Evolutionary conservation across 306 rosid genomes (phyloP).

Genomic region (barrel medic (Medicago truncatula)): DNA sequence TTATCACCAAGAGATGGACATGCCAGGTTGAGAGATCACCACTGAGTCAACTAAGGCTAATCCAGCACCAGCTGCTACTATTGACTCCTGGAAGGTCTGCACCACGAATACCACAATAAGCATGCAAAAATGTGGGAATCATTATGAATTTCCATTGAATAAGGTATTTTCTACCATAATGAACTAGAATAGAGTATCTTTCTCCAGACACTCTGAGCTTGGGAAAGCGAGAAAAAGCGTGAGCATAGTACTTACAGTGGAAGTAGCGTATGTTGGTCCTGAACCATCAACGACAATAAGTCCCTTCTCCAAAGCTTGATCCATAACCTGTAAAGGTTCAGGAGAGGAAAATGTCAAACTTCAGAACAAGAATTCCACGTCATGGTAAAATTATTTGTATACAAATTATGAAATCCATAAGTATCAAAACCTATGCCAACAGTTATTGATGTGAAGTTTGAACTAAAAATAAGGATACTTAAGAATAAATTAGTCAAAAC

Average conservation of each 20-base stretch:
- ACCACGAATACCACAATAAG: constrained; percentile 53
- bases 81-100: constrained; percentile 93
- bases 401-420: constrained; percentile 6
- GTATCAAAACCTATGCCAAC: constrained; percentile 29
- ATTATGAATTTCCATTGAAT: constrained; percentile 11
- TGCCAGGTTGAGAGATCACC: constrained; percentile 80
- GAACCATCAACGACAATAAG: constrained; percentile 76
- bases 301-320: constrained; percentile 74
- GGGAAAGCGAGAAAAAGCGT: constrained; percentile 32
- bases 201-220: constrained; percentile 26
- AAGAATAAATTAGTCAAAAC: constrained; percentile 14
- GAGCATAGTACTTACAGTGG: constrained; percentile 58
- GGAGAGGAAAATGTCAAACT: constrained; percentile 25
- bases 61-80: constrained; percentile 89
- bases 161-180: constrained; percentile 15
- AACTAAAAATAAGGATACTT: constrained; percentile 30
- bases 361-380: constrained; percentile 9
- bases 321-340: constrained; percentile 68
- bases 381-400: constrained; percentile 20
- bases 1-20: constrained; percentile 56
- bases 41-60: constrained; percentile 84
- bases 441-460: constrained; percentile 11
- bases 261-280: constrained; percentile 97
- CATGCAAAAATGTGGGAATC: constrained; percentile 26
- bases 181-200: constrained; percentile 31